These are phyloP conservation scores for Acanthamoeba triangularis DNA, from an alignment of 208 protist genomes.

Conservation along the genomic window DNA sequence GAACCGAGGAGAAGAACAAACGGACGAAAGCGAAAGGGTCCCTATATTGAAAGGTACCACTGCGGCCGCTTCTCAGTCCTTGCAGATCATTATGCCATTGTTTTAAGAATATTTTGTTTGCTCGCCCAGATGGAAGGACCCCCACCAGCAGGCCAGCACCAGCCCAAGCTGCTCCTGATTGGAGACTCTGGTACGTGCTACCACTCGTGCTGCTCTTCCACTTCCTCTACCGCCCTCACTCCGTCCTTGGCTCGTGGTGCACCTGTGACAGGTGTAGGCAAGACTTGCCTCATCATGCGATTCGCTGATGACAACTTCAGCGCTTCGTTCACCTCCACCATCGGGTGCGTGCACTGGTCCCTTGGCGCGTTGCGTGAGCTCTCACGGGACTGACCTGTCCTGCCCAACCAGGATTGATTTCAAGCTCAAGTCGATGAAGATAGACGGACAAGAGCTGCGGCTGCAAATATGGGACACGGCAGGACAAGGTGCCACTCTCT, in stretches of 20 bases:
- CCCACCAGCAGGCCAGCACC: not conserved
- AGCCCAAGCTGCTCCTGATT: not conserved
- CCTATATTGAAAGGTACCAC: no score
- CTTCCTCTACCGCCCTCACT: not conserved
- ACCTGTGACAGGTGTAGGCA: not conserved
- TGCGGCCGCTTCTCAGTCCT: no score
- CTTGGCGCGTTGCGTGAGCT: not conserved
- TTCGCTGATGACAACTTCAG: not conserved
- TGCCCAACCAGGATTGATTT: not conserved
- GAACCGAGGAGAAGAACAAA: no score
- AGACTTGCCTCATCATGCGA: not conserved
- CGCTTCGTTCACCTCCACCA: not conserved
- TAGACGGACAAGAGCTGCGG: not conserved
- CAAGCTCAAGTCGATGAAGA: constrained; percentile 7
- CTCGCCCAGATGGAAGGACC: not conserved
- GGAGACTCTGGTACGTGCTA: not conserved
- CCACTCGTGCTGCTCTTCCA: not conserved
- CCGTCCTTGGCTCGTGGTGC: not conserved
- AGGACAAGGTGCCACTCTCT: not conserved
- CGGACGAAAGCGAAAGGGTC: no score
- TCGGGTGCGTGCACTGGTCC: not conserved
- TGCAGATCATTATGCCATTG: no score
- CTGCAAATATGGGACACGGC: constrained; percentile 14
- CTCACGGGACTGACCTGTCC: not conserved
- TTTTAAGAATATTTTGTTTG: no score